phyloP scores from a whole-genome alignment of 164 flowering plant genomes.

The Paratinospora sagittata region DNA sequence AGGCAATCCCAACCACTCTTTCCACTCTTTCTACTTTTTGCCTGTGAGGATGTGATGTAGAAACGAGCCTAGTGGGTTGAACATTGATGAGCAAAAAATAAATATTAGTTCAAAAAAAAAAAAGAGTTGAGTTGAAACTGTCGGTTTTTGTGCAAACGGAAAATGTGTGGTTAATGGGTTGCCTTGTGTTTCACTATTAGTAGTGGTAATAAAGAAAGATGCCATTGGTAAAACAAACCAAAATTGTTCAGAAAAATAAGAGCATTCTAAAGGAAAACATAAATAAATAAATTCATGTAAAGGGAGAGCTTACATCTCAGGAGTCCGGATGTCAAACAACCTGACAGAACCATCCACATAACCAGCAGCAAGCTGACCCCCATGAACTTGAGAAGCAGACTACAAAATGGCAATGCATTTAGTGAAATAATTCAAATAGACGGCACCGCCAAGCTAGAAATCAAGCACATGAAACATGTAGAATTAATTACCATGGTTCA shows the following conservation, averaged over 20 bases:
- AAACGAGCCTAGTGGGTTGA: slow-evolving; percentile 54
- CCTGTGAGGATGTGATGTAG: slow-evolving; percentile 56
- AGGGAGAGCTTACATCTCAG: slow-evolving; percentile 56
- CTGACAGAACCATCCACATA: slow-evolving; percentile 85
- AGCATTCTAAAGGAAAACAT: background rate
- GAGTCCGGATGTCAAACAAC: slow-evolving; percentile 76
- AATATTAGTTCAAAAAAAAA: background rate
- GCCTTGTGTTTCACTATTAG: no score
- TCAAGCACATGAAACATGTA: background rate
- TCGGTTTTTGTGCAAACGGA: background rate
- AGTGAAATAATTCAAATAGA: background rate
- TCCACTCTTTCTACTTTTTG: slow-evolving; percentile 69
- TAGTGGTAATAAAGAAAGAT: background rate
- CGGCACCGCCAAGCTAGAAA: background rate
- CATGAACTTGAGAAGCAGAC: slow-evolving; percentile 96
- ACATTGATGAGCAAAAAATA: background rate
- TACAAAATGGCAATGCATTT: slow-evolving; percentile 22
- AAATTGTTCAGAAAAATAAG: background rate
- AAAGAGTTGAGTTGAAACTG: background rate
- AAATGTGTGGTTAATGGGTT: background rate
- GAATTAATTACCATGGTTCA: background rate
- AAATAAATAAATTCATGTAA: background rate
- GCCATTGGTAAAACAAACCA: background rate
- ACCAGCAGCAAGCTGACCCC: slow-evolving; percentile 89
- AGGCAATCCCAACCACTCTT: slow-evolving; percentile 82